These are phyloP conservation scores for Sedum album DNA, from an alignment of 164 flowering plant genomes.

Conservation along the genomic window DNA sequence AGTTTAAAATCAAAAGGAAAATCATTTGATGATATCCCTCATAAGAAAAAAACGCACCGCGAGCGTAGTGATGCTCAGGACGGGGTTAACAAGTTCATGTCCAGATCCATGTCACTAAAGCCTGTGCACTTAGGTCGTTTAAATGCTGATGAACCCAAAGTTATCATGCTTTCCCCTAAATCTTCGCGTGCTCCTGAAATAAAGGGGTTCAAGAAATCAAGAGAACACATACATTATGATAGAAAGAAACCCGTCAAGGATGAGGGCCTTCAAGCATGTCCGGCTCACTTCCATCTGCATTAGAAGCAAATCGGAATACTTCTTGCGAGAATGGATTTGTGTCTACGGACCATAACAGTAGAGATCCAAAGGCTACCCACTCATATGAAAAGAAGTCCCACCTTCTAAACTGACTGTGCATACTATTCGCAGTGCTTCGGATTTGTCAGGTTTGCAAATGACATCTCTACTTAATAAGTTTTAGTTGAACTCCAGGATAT, in stretches of 20 bases:
- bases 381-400: slow-evolving; percentile 33
- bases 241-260: slow-evolving; percentile 37
- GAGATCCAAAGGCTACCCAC: slow-evolving; percentile 31
- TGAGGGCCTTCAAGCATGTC: slow-evolving; percentile 27
- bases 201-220: slow-evolving; percentile 35
- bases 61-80: slow-evolving; percentile 41
- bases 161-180: slow-evolving; percentile 44
- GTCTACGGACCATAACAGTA: slow-evolving; percentile 20
- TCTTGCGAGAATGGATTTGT: slow-evolving; percentile 28
- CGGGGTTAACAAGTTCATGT: slow-evolving; percentile 25
- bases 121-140: slow-evolving; percentile 26
- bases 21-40: slow-evolving; percentile 41
- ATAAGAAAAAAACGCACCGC: slow-evolving; percentile 36
- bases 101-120: slow-evolving; percentile 66
- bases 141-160: slow-evolving; percentile 43
- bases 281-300: slow-evolving; percentile 19
- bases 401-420: slow-evolving; percentile 21
- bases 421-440: slow-evolving; percentile 27
- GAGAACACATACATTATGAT: slow-evolving; percentile 37
- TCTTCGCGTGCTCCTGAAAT: slow-evolving; percentile 30
- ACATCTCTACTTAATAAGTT: neutral
- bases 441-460: slow-evolving; percentile 15
- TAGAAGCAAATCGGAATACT: slow-evolving; percentile 29
- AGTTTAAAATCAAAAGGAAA: slow-evolving; percentile 54
- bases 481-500: neutral